phyloP scores from a whole-genome alignment of 305 asterid genomes.

The Solanum hybrid region DNA sequence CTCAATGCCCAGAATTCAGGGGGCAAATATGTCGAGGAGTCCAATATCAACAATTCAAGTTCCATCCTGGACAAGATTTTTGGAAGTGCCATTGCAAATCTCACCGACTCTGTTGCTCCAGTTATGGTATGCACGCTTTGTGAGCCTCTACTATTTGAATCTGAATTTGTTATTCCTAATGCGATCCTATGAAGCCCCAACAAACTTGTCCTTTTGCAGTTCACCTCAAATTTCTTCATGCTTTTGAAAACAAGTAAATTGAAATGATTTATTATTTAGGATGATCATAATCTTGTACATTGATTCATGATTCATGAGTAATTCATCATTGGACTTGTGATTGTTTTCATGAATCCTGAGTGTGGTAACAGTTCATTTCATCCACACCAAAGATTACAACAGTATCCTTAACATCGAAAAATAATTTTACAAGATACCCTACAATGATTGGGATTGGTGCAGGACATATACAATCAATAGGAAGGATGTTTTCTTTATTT shows the following conservation, averaged over 20 bases:
- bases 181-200: not conserved
- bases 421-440: not conserved
- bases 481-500: not conserved
- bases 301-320: not conserved
- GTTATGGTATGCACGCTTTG: constrained; percentile 30
- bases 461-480: constrained; percentile 3
- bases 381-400: not conserved
- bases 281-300: not conserved
- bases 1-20: constrained; percentile 28
- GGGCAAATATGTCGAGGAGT: constrained; percentile 30
- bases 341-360: not conserved
- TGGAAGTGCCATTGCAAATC: constrained; percentile 45
- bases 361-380: not conserved
- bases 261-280: not conserved
- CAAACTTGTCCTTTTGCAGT: not conserved
- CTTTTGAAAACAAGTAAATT: not conserved
- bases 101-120: constrained; percentile 23
- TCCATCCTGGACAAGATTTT: constrained; percentile 62
- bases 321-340: not conserved
- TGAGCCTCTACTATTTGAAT: not conserved
- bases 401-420: not conserved
- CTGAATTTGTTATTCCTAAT: not conserved
- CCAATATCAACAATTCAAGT: constrained; percentile 33
- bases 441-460: not conserved
- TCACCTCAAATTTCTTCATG: not conserved